phyloP scores from a whole-genome alignment of 345 rosid genomes.

The Punica granatum region DNA sequence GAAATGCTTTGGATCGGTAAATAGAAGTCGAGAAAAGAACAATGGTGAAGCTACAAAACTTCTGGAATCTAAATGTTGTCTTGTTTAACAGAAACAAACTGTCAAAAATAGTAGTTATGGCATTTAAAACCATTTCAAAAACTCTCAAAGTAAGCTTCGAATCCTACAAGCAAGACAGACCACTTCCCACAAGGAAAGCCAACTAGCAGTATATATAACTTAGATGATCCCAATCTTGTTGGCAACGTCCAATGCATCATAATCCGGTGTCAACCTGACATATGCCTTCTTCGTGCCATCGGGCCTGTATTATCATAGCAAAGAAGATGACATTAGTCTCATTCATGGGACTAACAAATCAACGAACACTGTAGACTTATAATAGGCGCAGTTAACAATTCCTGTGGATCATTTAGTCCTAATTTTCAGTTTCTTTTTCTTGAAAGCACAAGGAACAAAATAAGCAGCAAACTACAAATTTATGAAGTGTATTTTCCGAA shows the following conservation, averaged over 20 bases:
- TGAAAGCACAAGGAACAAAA: not conserved
- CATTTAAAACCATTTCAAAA: not conserved
- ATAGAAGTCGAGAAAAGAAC: not conserved
- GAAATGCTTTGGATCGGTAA: too few relatives aligned
- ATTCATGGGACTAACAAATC: not conserved
- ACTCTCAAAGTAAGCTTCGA: not conserved
- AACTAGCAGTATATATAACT: slow-evolving; percentile 6
- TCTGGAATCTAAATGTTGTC: not conserved
- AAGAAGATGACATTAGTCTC: not conserved
- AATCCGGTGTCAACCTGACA: slow-evolving; percentile 89
- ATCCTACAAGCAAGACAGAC: not conserved
- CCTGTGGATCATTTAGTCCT: not conserved
- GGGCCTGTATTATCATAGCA: slow-evolving; percentile 39
- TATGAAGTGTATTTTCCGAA: too few relatives aligned
- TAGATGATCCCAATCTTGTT: slow-evolving; percentile 81
- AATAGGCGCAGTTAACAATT: not conserved
- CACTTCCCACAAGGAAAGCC: not conserved
- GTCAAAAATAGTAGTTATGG: not conserved
- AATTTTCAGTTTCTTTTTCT: not conserved
- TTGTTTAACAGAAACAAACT: not conserved
- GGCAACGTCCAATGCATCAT: slow-evolving; percentile 81
- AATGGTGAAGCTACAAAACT: not conserved
- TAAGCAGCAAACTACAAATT: not conserved
- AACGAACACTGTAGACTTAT: not conserved
- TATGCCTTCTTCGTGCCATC: slow-evolving; percentile 96